A percentile compares a stretch with the other conserved stretches of the same genome.
phyloP scores from a whole-genome alignment of 2,329 filamentous ascomycete species.

The Alternaria ventricosa region DNA sequence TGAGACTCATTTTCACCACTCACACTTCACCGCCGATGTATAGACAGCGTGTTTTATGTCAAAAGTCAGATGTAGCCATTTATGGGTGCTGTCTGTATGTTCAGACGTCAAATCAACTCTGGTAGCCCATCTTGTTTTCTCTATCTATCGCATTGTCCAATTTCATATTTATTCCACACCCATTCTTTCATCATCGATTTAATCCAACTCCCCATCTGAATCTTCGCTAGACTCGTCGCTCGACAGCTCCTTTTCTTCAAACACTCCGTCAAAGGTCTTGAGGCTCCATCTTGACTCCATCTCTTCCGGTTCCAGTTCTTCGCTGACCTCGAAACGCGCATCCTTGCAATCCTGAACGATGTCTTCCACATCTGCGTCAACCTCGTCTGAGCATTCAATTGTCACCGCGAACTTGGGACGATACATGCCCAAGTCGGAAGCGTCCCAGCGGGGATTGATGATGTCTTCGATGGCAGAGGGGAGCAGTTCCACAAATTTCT shows the following conservation, averaged over 20 bases:
- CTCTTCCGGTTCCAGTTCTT: neutral
- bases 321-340: neutral
- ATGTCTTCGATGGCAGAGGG: neutral
- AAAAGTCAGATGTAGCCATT: neutral
- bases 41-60: neutral
- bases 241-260: neutral
- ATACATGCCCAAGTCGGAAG: neutral
- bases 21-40: neutral
- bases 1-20: neutral
- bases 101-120: neutral
- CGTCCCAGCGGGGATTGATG: neutral
- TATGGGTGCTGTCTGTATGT: neutral
- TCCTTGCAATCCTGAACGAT: neutral
- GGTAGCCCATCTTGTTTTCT: neutral
- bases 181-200: neutral
- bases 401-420: neutral
- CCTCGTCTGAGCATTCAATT: neutral
- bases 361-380: neutral
- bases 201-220: neutral
- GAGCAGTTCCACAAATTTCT: neutral
- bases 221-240: neutral
- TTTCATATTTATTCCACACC: neutral
- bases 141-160: neutral
- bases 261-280: neutral
- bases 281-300: neutral